Evolutionary conservation across 345 rosid genomes (phyloP).

Genomic region (Populus tremula): DNA sequence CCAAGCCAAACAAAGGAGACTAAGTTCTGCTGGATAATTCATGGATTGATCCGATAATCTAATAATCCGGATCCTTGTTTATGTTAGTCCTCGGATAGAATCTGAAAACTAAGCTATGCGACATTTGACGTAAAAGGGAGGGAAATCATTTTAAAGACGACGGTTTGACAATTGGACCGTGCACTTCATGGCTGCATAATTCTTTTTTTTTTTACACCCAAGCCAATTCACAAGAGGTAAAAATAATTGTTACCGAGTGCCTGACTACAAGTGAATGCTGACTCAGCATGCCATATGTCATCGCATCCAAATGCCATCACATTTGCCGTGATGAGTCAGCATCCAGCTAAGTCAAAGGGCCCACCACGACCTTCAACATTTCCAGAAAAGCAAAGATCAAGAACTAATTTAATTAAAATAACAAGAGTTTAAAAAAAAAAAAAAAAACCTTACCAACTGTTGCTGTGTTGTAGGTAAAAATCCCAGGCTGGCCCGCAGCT

Average conservation of each 20-base stretch:
- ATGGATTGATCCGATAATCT: too few species aligned
- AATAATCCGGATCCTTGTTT: too few species aligned
- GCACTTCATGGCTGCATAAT: too few species aligned
- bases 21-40: too few species aligned
- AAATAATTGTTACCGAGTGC: neutral
- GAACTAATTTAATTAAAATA: neutral
- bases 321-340: neutral
- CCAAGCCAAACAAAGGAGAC: neutral
- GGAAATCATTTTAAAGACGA: too few species aligned
- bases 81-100: too few species aligned
- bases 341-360: neutral
- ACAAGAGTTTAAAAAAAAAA: too few species aligned
- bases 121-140: too few species aligned
- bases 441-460: conserved; percentile 58
- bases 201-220: too few species aligned
- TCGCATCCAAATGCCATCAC: neutral
- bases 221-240: neutral
- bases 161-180: too few species aligned
- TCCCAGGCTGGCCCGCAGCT: conserved; percentile 53
- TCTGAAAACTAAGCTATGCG: too few species aligned
- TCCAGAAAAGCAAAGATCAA: neutral
- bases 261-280: neutral
- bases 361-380: neutral
- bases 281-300: neutral
- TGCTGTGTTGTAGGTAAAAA: conserved; percentile 69